Evolutionary conservation across 176 grass and related monocot species (phyloP), one percentile per base, ranked within the genome.

Genomic region (Otatea glauca): DNA sequence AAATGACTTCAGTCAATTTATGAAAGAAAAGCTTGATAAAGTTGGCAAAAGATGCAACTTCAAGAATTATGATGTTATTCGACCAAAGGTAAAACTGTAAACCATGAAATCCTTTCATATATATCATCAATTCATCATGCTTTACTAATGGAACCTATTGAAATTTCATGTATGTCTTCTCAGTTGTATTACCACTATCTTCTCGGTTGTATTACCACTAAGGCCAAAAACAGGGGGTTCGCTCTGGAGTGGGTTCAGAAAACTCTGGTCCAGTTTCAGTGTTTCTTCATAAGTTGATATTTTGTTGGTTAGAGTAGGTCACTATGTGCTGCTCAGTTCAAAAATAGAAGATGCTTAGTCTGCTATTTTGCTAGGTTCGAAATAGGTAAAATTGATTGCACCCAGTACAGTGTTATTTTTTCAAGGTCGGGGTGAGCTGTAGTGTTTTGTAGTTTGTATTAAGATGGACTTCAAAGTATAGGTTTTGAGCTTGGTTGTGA

Each of bases 11-110:
- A 92, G 91, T 81, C 80, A 84, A 82, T 78, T 85, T 44, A 96
- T 96, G 93, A 92, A 96, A 82, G 88, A 92, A 83, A 96, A 91
- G 68, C 86, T 96, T 68, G 91, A 96, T 75, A 78, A 89, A 74
- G 85, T 85, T 72, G 88, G 86, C 29, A 96, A 92, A 88, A 96
- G 24, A 38, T 91, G 91, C 55, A 79, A 92, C 73, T 96, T 89
- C 80, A 92, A 87, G 76, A 96, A 92, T 87, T 96, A 83, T 76
- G 93, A 92, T 75, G 79, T 96, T 76, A 88, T 96, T 76, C 86
- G 54, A 18, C 92, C 92, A 72, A 90, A 93, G 92, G 92, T 93
- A 79, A 83, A 42, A 61, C 45, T 73, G 16, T 42, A 21, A 41
- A 55, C 17, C 61, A 42, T 70, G 11, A 18, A 63, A 20, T 78